phyloP scores from a whole-genome alignment of 2,329 filamentous ascomycete genomes.

The Aspergillus uvarum region DNA sequence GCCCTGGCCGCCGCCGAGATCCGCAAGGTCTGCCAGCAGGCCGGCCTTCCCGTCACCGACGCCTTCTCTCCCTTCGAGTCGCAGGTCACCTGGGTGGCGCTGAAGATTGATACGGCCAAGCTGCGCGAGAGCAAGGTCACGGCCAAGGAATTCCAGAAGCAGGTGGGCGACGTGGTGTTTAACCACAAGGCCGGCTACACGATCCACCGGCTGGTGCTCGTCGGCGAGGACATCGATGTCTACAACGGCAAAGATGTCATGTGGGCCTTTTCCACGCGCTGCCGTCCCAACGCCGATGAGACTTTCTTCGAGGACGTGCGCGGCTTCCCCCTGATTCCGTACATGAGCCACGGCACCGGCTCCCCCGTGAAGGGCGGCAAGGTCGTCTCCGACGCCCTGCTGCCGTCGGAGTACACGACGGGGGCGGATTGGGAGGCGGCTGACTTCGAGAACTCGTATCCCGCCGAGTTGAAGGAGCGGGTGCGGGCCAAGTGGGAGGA shows the following conservation, averaged over 20 bases:
- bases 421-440: not conserved
- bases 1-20: slow-evolving; percentile 20
- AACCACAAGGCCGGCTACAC: not conserved
- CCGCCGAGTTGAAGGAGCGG: not conserved
- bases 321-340: not conserved
- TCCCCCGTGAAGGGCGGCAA: not conserved
- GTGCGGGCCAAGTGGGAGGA: not conserved
- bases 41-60: slow-evolving; percentile 18
- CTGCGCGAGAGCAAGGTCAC: not conserved
- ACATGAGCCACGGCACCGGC: not conserved
- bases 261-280: slow-evolving; percentile 1
- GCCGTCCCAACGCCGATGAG: not conserved
- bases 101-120: not conserved
- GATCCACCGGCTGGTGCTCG: not conserved
- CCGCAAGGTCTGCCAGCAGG: slow-evolving; percentile 16
- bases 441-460: not conserved
- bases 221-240: slow-evolving; percentile 1
- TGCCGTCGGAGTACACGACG: not conserved
- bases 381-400: not conserved
- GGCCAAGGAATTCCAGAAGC: not conserved
- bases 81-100: slow-evolving; percentile 3
- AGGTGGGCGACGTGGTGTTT: not conserved
- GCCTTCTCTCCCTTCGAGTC: slow-evolving; percentile 23
- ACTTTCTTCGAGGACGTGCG: not conserved
- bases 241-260: not conserved